These are phyloP conservation scores for Clavaria fumosa DNA, from an alignment of 768 basidiomycete genomes.

Conservation along the genomic window DNA sequence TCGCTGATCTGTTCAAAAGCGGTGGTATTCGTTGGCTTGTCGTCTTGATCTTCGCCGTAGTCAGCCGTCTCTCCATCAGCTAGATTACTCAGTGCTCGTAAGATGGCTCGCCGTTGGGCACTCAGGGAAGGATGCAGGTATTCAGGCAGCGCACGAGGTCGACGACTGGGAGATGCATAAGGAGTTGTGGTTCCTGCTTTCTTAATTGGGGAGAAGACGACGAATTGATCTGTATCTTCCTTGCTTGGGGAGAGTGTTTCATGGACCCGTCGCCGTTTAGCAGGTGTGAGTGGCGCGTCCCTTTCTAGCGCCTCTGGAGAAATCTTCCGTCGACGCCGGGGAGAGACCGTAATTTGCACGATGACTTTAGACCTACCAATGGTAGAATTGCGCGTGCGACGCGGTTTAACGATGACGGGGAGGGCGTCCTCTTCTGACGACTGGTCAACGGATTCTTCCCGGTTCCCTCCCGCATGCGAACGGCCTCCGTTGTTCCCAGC, in stretches of 20 bases:
- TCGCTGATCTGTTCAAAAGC: slow-evolving; percentile 44
- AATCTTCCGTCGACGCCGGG: background rate
- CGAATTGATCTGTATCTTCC: background rate
- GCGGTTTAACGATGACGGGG: no score
- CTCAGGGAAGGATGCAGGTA: slow-evolving; percentile 32
- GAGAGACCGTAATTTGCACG: background rate
- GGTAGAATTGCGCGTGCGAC: no score
- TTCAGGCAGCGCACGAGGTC: slow-evolving; percentile 20
- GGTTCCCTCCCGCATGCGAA: background rate
- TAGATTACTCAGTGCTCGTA: slow-evolving; percentile 28
- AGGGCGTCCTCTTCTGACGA: background rate
- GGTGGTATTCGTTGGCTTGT: slow-evolving; percentile 29
- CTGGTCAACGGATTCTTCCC: background rate
- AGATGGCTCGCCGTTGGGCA: slow-evolving; percentile 41
- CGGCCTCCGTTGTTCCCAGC: background rate
- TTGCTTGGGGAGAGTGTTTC: slow-evolving; percentile 1
- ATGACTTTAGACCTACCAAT: background rate
- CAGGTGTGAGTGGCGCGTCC: background rate
- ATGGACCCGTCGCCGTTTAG: background rate
- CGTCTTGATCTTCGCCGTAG: slow-evolving; percentile 19
- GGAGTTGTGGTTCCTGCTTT: slow-evolving; percentile 7
- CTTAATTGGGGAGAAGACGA: no score
- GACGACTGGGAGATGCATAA: slow-evolving; percentile 11
- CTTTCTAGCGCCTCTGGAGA: background rate
- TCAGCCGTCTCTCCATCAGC: slow-evolving; percentile 5